Percentiles rank a stretch among this genome's conserved stretches.
These are phyloP conservation scores for Quercus tomentella DNA, from an alignment of 331 rosid genomes.

Conservation along the genomic window DNA sequence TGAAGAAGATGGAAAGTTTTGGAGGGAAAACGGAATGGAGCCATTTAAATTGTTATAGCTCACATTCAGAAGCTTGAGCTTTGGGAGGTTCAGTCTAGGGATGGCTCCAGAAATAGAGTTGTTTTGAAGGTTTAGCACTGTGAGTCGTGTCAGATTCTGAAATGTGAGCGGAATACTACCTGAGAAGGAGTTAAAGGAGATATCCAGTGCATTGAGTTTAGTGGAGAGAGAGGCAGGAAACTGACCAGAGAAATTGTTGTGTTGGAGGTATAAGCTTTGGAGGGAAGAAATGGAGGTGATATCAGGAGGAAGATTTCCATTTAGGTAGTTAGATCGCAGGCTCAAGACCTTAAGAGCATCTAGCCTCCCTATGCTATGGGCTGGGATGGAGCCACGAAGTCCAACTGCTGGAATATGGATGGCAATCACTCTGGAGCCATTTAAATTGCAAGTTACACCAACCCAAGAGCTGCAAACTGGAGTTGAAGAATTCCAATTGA, in stretches of 20 bases:
- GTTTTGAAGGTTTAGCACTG: slow-evolving; percentile 50
- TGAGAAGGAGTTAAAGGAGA: slow-evolving; percentile 60
- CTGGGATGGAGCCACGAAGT: slow-evolving; percentile 53
- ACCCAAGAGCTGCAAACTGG: slow-evolving; percentile 64
- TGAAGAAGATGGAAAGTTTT: slow-evolving; percentile 50
- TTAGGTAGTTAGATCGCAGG: slow-evolving; percentile 67
- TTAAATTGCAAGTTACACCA: slow-evolving; percentile 58
- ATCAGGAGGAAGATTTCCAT: slow-evolving; percentile 62
- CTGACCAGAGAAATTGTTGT: slow-evolving; percentile 58
- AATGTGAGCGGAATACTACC: slow-evolving; percentile 52
- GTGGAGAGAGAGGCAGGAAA: slow-evolving; percentile 56
- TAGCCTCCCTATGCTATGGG: slow-evolving; percentile 53
- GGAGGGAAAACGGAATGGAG: slow-evolving; percentile 55
- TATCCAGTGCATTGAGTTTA: slow-evolving; percentile 47
- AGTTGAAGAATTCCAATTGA: slow-evolving; percentile 58
- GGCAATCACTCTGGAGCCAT: slow-evolving; percentile 45
- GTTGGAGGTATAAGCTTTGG: slow-evolving; percentile 52
- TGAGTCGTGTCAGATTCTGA: slow-evolving; percentile 56
- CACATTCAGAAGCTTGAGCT: slow-evolving; percentile 53
- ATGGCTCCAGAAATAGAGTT: slow-evolving; percentile 60
- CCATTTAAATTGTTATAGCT: slow-evolving; percentile 66
- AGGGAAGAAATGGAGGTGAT: slow-evolving; percentile 60
- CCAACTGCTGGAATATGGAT: slow-evolving; percentile 72
- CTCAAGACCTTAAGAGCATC: slow-evolving; percentile 62
- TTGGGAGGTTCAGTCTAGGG: slow-evolving; percentile 58